Evolutionary conservation across 2,329 filamentous ascomycete genomes (phyloP).

Genomic region (Pseudogymnoascus sp.): DNA sequence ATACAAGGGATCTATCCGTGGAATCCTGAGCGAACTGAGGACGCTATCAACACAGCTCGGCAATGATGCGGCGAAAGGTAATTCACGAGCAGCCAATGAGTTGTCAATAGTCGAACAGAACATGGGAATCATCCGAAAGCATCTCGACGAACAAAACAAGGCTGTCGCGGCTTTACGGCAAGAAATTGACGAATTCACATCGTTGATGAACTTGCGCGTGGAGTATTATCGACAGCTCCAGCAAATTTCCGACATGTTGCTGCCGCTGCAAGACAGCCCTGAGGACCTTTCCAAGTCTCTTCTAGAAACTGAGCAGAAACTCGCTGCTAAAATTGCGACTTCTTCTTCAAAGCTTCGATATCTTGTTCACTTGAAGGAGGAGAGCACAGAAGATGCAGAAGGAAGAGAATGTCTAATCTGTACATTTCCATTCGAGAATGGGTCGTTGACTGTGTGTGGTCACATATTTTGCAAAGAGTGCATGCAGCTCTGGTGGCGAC

Average conservation of each 20-base stretch:
- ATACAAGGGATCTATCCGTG: constrained; percentile 57
- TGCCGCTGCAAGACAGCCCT: constrained; percentile 43
- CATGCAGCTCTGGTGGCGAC: constrained; percentile 67
- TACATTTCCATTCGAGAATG: constrained; percentile 64
- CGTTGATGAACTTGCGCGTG: constrained; percentile 74
- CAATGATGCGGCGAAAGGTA: constrained; percentile 46
- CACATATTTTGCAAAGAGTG: constrained; percentile 91
- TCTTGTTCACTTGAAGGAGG: constrained; percentile 40
- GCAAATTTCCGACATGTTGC: constrained; percentile 78
- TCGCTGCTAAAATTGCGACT: constrained; percentile 51
- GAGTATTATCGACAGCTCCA: constrained; percentile 91
- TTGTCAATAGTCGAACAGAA: constrained; percentile 55
- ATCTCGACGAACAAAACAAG: constrained; percentile 45
- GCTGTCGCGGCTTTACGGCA: constrained; percentile 44
- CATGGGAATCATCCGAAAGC: constrained; percentile 50
- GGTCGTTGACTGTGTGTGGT: constrained; percentile 77
- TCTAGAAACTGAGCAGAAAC: constrained; percentile 38
- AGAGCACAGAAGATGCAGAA: constrained; percentile 50
- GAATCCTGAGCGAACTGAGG: constrained; percentile 61
- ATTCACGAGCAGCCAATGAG: constrained; percentile 52
- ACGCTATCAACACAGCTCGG: constrained; percentile 52
- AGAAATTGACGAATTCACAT: constrained; percentile 68
- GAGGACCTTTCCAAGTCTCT: constrained; percentile 35
- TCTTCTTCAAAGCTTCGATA: constrained; percentile 71
- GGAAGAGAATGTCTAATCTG: constrained; percentile 80